Percentiles rank a stretch among this genome's conserved stretches.
Evolutionary conservation across 2,329 filamentous ascomycete genomes (phyloP).

Genomic region (Simplicillium sp.): DNA sequence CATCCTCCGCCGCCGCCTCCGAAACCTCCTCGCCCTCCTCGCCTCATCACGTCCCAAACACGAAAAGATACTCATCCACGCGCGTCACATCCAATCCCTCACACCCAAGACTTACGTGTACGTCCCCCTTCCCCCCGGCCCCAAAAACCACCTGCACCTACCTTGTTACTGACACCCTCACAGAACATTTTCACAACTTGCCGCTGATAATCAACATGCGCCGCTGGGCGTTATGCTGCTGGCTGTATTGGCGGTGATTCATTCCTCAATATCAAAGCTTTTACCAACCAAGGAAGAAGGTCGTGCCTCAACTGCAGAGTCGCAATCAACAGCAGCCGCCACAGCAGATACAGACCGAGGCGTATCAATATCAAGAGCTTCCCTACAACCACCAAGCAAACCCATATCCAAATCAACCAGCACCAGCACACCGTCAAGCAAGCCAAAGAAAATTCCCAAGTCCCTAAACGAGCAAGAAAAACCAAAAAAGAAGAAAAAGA

Average conservation of each 20-base stretch:
- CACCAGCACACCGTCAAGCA: slow-evolving; percentile 4
- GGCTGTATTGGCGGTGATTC: slow-evolving; percentile 50
- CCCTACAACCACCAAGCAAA: too few species aligned
- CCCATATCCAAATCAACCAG: too few species aligned
- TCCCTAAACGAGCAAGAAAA: slow-evolving; percentile 16
- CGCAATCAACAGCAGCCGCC: neutral
- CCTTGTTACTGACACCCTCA: neutral
- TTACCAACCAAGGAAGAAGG: slow-evolving; percentile 12
- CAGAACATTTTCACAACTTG: slow-evolving; percentile 58
- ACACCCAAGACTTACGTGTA: slow-evolving; percentile 26
- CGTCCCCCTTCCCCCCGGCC: too few species aligned
- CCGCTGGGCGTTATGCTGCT: slow-evolving; percentile 61
- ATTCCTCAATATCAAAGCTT: slow-evolving; percentile 30
- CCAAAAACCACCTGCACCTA: neutral
- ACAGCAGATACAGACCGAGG: slow-evolving; percentile 9
- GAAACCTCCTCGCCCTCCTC: slow-evolving; percentile 36
- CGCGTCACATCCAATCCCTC: slow-evolving; percentile 6
- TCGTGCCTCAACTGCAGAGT: neutral
- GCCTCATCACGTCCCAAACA: slow-evolving; percentile 9
- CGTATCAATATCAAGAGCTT: slow-evolving; percentile 2
- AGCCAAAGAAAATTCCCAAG: slow-evolving; percentile 24
- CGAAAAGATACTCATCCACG: neutral
- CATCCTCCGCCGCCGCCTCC: slow-evolving; percentile 58
- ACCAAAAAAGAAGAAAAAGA: slow-evolving; percentile 43
- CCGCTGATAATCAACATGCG: slow-evolving; percentile 65